Conservation (phyloP, 306 rosid genomes). For the Amphicarpaea edgeworthii region DNA sequence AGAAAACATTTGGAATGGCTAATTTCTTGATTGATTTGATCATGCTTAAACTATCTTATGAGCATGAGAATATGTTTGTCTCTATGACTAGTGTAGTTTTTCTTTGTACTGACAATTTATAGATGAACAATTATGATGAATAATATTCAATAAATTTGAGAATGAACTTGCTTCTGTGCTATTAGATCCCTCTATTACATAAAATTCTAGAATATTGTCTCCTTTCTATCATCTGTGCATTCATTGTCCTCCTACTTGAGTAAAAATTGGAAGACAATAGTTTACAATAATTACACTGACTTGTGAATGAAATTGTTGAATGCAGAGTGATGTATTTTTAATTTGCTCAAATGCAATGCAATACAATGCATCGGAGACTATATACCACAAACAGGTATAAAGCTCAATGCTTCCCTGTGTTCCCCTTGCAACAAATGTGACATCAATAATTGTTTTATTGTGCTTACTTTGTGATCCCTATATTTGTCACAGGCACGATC, state of each 20-base stretch:
- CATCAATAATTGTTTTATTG: slow-evolving; percentile 22
- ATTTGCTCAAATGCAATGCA: slow-evolving; percentile 96
- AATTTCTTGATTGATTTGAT: slow-evolving; percentile 60
- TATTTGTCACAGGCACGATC: slow-evolving; percentile 77
- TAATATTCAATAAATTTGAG: slow-evolving; percentile 14
- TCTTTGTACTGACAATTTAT: slow-evolving; percentile 19
- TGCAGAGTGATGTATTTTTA: slow-evolving; percentile 86
- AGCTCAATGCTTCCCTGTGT: slow-evolving; percentile 13
- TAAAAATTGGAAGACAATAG: slow-evolving; percentile 26
- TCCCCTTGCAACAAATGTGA: slow-evolving; percentile 9
- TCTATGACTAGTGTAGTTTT: neutral
- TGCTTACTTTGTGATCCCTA: slow-evolving; percentile 14
- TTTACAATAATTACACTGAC: slow-evolving; percentile 36
- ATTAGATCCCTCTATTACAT: slow-evolving; percentile 12
- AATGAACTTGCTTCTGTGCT: slow-evolving; percentile 4
- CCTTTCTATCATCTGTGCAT: slow-evolving; percentile 21
- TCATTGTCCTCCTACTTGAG: neutral
- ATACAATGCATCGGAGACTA: slow-evolving; percentile 87
- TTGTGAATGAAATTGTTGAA: slow-evolving; percentile 49
- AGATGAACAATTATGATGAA: slow-evolving; percentile 19
- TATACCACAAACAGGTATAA: slow-evolving; percentile 93
- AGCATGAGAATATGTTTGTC: too few relatives aligned
- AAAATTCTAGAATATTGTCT: slow-evolving; percentile 15
- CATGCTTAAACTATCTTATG: too few relatives aligned
- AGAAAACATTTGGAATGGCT: slow-evolving; percentile 12